Conservation (phyloP, 2,329 filamentous ascomycete genomes). For the Calonectria naviculata region DNA sequence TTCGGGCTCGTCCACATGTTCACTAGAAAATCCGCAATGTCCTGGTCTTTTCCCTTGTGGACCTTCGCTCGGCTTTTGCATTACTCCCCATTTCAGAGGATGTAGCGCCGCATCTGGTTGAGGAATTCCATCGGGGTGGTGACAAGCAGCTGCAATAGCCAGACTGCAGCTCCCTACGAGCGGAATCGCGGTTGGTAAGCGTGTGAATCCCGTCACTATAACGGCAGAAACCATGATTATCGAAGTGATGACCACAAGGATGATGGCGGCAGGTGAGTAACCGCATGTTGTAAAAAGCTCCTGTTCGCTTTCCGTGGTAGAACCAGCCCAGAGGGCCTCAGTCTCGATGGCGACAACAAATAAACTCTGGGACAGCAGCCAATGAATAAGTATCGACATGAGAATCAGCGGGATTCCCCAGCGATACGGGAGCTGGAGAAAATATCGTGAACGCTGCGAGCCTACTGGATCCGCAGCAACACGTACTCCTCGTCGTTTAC, state of each 20-base stretch:
- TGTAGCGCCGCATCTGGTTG: neutral
- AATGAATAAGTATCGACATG: constrained; percentile 11
- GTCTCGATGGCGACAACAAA: constrained; percentile 16
- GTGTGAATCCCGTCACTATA: neutral
- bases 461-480: constrained; percentile 10
- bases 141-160: constrained; percentile 22
- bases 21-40: constrained; percentile 9
- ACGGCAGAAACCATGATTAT: neutral
- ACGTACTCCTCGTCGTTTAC: neutral
- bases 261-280: constrained; percentile 18
- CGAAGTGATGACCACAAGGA: neutral
- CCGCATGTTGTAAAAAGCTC: constrained; percentile 7
- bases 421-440: constrained; percentile 22
- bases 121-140: neutral
- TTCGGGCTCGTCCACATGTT: neutral
- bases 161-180: constrained; percentile 18
- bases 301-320: neutral
- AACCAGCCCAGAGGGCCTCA: neutral
- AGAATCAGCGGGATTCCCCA: constrained; percentile 3
- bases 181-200: constrained; percentile 2
- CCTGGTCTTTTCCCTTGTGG: neutral
- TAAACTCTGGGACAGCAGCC: constrained; percentile 21
- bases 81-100: constrained; percentile 17
- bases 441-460: constrained; percentile 19
- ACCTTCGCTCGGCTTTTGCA: neutral